Evolutionary conservation across 108 stramenopile species (phyloP), one percentile per base, ranked within the genome.

Genomic region (Pseudonitzschia multiseries): DNA sequence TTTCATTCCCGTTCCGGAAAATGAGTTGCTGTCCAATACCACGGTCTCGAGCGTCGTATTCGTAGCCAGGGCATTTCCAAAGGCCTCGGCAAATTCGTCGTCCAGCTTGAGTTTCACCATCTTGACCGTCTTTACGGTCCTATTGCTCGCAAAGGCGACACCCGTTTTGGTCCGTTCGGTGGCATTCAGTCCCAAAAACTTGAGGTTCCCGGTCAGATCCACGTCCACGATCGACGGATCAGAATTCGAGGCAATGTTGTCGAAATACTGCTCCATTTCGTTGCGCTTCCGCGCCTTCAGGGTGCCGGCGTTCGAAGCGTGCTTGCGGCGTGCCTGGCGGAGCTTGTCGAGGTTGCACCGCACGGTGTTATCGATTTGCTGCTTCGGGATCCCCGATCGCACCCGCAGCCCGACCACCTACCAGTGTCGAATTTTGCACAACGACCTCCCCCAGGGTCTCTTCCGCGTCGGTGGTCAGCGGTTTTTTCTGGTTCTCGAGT

Each of bases 191-290:
- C 66, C 72, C 31, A 80, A 42, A 53, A 77, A 84, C 69, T 69
- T 68, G 20, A 63, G 48, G 53, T 84, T 59, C 1, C 79, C 83
- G 18, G 79, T 79, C 48, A 84, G 46, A 32, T 84, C 76, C 20
- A 84, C 83, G 24, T 71, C 68, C 10, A 71, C 76, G 28, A 77
- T 73, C 18, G 52, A 50, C 3, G 68, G 21, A 44, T 84, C 79
- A 14, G 0, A 14, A 41, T 80, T 77, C n/a, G 64, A 70, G 21
- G 83, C 83, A 73, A 84, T 77, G 2, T 60, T 77, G 48, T 84
- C 79, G 65, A 84, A 80, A 33, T 68, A 80, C 26, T 71, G 69
- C 67, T 84, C 79, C 83, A 84, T 84, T 52, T 79, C 74, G 60
- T 84, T 84, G 17, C 83, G 50, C 57, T 76, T 77, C 8, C 83